phyloP scores from a whole-genome alignment of 2,329 filamentous ascomycete genomes.

The Monosporascus sp. region DNA sequence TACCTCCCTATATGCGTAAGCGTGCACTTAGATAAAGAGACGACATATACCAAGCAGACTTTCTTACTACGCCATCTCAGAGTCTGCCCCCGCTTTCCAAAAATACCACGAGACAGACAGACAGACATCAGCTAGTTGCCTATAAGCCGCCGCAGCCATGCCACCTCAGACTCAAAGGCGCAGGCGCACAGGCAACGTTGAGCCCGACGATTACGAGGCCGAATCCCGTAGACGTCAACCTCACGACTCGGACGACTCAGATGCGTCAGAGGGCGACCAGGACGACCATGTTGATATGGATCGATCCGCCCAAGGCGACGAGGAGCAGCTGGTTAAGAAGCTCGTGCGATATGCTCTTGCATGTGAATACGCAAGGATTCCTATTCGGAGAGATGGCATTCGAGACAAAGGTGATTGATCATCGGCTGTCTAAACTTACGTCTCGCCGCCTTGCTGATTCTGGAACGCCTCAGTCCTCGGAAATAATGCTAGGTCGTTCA shows the following conservation, averaged over 20 bases:
- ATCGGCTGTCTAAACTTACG: neutral
- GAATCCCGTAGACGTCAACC: conserved; percentile 20
- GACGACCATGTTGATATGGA: conserved; percentile 19
- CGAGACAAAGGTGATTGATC: conserved; percentile 52
- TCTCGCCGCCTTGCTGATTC: neutral
- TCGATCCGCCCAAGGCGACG: conserved; percentile 14
- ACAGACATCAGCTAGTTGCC: neutral
- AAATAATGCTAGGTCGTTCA: conserved; percentile 65
- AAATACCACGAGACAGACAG: too few species aligned
- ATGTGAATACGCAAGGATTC: conserved; percentile 57
- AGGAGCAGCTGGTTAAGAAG: conserved; percentile 55
- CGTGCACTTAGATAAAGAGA: neutral
- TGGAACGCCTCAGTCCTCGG: conserved; percentile 57
- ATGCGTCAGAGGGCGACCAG: conserved; percentile 20
- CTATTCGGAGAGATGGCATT: conserved; percentile 57
- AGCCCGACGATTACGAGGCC: conserved; percentile 33
- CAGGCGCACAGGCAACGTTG: conserved; percentile 29
- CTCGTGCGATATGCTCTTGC: conserved; percentile 64
- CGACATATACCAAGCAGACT: too few species aligned
- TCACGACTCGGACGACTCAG: conserved; percentile 27
- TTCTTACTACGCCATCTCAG: too few species aligned
- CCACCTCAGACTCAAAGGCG: conserved; percentile 23
- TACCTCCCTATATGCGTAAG: neutral
- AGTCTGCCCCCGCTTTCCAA: too few species aligned
- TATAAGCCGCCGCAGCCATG: conserved; percentile 11